Percentiles rank a stretch among this genome's conserved stretches.
phyloP scores from a whole-genome alignment of 345 rosid species.

The Brassica juncea region DNA sequence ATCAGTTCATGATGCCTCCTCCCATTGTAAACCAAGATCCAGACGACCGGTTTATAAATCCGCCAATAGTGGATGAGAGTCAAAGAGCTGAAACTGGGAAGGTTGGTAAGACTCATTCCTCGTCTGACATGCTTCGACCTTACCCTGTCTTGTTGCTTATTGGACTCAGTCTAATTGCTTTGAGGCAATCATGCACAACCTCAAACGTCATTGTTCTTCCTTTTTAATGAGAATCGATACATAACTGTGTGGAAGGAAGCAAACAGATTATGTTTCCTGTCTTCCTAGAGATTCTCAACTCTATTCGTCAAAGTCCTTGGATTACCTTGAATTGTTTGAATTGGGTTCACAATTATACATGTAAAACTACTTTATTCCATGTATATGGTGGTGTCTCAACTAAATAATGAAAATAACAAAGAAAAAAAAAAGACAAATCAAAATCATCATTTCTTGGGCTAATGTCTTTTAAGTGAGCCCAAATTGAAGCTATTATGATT shows the following conservation, averaged over 20 bases:
- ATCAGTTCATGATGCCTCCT: conserved; percentile 31
- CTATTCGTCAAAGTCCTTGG: not conserved
- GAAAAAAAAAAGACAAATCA: not conserved
- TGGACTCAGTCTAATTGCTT: conserved; percentile 20
- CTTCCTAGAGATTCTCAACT: conserved; percentile 16
- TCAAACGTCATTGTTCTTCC: not conserved
- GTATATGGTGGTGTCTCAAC: conserved; percentile 16
- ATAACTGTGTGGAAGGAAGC: not conserved
- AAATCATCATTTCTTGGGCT: conserved; percentile 37
- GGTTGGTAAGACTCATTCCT: conserved; percentile 48
- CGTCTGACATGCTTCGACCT: conserved; percentile 48
- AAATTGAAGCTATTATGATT: too few species aligned
- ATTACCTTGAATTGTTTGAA: conserved; percentile 11
- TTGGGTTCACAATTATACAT: conserved; percentile 17
- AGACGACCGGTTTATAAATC: conserved; percentile 26
- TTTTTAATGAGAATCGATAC: not conserved
- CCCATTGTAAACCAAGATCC: conserved; percentile 33
- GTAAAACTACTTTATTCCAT: conserved; percentile 9
- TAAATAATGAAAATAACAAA: not conserved
- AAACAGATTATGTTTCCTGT: not conserved
- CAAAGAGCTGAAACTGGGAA: conserved; percentile 26
- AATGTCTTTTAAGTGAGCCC: too few species aligned
- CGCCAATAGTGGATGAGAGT: conserved; percentile 26
- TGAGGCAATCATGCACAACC: not conserved
- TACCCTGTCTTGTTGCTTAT: conserved; percentile 40